Evolutionary conservation across 2,329 filamentous ascomycete species (phyloP).

Genomic region (Fusarium sp.): DNA sequence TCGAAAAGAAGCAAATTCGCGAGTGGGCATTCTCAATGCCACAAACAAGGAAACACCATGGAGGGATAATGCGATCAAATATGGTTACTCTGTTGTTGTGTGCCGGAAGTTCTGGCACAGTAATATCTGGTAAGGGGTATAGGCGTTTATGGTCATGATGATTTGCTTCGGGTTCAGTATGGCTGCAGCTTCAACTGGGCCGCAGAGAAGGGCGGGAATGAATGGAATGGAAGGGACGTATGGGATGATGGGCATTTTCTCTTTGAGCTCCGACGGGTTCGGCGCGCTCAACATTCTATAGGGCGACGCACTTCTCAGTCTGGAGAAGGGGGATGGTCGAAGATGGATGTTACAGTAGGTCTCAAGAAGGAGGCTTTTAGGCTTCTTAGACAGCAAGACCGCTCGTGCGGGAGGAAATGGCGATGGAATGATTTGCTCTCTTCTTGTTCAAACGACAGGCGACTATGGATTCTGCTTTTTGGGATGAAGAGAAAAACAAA

Average conservation of each 20-base stretch:
- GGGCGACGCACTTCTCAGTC: constrained; percentile 17
- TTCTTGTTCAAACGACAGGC: constrained; percentile 1
- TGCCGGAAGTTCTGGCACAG: constrained; percentile 9
- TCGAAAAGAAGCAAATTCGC: constrained; percentile 6
- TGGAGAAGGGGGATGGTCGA: neutral
- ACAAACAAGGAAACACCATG: constrained; percentile 19
- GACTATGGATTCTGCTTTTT: constrained; percentile 1
- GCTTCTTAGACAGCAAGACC: constrained; percentile 44
- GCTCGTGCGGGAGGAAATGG: constrained; percentile 43
- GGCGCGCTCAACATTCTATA: constrained; percentile 16
- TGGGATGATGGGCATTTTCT: constrained; percentile 16
- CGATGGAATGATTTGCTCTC: constrained; percentile 25
- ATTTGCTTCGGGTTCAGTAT: constrained; percentile 25
- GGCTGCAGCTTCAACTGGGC: constrained; percentile 16
- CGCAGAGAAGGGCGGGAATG: neutral
- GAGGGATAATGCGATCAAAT: constrained; percentile 26
- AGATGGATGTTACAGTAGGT: constrained; percentile 15
- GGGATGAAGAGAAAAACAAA: constrained; percentile 25
- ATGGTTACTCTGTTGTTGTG: constrained; percentile 19
- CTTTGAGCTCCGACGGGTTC: constrained; percentile 26
- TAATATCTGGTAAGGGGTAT: constrained; percentile 26
- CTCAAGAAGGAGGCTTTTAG: constrained; percentile 36
- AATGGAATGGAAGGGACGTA: neutral
- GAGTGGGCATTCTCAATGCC: constrained; percentile 25
- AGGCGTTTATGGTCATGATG: constrained; percentile 36